Evolutionary conservation across 306 rosid species (phyloP), one percentile per base, ranked within the genome.

Genomic region (Casuarina cunninghamiana): DNA sequence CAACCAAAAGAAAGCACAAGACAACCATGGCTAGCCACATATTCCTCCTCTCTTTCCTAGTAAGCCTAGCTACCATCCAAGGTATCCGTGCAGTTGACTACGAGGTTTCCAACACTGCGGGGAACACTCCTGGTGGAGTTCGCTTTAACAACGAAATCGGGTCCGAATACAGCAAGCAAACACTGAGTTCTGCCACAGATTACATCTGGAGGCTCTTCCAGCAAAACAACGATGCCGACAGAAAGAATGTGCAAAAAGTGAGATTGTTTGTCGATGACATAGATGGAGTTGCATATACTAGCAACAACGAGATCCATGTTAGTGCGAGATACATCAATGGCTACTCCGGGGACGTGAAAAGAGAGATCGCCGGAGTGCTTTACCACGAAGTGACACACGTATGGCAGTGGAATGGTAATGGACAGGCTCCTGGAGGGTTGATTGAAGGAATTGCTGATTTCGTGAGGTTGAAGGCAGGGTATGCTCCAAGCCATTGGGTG

Each of bases 381-480:
- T 85, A 85, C 65, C 93, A 89, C 9, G 88, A 89, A 71, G 41
- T 83, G 84, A 72, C 88, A 0, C 90, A 87, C n/a, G 2, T 80
- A 4, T 77, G 71, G 90, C 83, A 70, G 77, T 82, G 86, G 87
- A 73, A 78, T 5, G 88, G 84, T 2, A 82, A 80, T 0, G 69
- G 78, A 1, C 15, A 48, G 9, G 83, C 84, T 13, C 90, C 90
- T 0, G 32, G 43, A 0, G 85, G 79, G 37, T 62, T 86, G 74
- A 72, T 79, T 0, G 88, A 88, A 73, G 87, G 90, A 53, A 78
- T 86, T 2, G 92, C 90, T 0, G 90, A 88, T 61, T 88, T 71
- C 39, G 78, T 86, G 80, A 82, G 87, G 81, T 57, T 86, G 75
- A 86, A 79, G 53, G 69, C 85, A 1, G 84, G 85, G 3, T 86